phyloP scores from a whole-genome alignment of 805 yeast species.

The Wickerhamomyces tratensis region DNA sequence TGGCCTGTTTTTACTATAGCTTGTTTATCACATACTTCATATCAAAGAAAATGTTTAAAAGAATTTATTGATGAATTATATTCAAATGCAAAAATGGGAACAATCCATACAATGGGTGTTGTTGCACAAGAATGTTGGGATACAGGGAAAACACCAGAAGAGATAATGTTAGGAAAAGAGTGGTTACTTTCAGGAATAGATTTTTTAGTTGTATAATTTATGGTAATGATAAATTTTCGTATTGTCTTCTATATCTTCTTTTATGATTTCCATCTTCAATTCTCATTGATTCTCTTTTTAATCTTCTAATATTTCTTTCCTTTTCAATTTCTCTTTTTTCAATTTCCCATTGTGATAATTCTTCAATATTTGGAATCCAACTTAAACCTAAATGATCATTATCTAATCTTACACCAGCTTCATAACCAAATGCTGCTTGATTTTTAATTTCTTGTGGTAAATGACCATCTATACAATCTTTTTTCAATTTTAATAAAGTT shows the following conservation, averaged over 20 bases:
- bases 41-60: conserved; percentile 22
- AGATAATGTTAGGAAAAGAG: conserved; percentile 29
- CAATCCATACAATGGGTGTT: conserved; percentile 31
- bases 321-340: conserved; percentile 93
- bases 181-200: conserved; percentile 45
- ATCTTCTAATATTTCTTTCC: conserved; percentile 82
- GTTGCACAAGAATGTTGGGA: conserved; percentile 38
- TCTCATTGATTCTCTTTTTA: conserved; percentile 84
- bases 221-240: conserved; percentile 34
- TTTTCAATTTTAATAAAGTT: conserved; percentile 61
- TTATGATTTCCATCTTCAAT: conserved; percentile 40
- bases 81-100: conserved; percentile 44
- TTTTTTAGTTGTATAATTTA: conserved; percentile 23
- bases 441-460: conserved; percentile 41
- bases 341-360: conserved; percentile 83
- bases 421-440: conserved; percentile 50
- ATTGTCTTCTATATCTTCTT: conserved; percentile 34
- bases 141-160: conserved; percentile 32
- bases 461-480: conserved; percentile 71
- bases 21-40: conserved; percentile 28
- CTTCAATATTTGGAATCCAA: conserved; percentile 87
- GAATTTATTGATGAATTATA: conserved; percentile 32
- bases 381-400: conserved; percentile 66
- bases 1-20: conserved; percentile 50
- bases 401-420: conserved; percentile 64